Evolutionary conservation across 2,329 filamentous ascomycete genomes (phyloP).

Genomic region (Colletotrichum truncatum): DNA sequence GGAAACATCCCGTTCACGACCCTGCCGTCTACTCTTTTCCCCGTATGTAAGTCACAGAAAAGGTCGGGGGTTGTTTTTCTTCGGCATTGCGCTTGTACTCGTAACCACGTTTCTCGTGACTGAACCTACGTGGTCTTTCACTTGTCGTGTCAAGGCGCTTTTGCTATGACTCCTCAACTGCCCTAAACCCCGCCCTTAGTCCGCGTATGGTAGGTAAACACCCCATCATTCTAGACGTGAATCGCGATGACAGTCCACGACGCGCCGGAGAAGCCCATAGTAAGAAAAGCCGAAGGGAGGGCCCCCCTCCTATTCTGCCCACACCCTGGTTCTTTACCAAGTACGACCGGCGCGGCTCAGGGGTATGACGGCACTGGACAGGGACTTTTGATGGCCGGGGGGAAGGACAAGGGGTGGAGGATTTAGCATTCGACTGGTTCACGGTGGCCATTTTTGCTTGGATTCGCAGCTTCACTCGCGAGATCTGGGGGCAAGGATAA

Average conservation of each 20-base stretch:
- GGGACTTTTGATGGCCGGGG: neutral
- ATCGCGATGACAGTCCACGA: slow-evolving; percentile 1
- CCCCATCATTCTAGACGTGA: neutral
- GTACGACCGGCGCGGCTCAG: neutral
- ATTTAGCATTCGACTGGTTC: neutral
- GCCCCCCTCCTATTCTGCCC: neutral
- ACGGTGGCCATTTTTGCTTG: neutral
- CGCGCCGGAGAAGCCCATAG: slow-evolving; percentile 4
- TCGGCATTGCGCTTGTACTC: too few species aligned
- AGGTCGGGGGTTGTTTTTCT: too few species aligned
- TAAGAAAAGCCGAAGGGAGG: neutral
- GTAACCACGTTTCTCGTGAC: too few species aligned
- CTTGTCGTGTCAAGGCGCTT: too few species aligned
- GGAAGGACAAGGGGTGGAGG: neutral
- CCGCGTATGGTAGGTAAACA: neutral
- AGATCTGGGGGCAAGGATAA: neutral
- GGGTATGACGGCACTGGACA: neutral
- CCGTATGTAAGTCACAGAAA: too few species aligned
- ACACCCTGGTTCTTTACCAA: neutral
- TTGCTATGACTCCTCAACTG: slow-evolving; percentile 1
- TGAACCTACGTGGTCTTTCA: too few species aligned
- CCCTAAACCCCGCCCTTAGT: neutral
- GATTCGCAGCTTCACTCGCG: neutral
- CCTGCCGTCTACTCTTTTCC: too few species aligned
- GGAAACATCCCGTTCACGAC: too few species aligned